Conservation (phyloP, 2,329 filamentous ascomycete genomes). For the Fusarium sacchari region DNA sequence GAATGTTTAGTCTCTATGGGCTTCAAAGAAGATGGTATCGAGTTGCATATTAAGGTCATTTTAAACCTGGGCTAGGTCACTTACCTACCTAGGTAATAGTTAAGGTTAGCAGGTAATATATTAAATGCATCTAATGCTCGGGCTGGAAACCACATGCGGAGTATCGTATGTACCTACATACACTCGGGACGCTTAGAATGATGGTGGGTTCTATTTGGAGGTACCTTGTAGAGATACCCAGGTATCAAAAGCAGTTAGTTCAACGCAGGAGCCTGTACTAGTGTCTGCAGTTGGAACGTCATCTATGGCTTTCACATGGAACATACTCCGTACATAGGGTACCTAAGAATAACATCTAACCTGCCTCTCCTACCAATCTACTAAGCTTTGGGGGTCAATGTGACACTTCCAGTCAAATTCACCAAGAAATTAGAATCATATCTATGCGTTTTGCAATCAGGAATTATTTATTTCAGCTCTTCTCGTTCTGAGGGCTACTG, state of each 20-base stretch:
- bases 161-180: no score
- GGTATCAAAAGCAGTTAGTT: neutral
- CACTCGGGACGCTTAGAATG: neutral
- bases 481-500: neutral
- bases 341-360: neutral
- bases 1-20: neutral
- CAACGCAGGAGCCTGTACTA: neutral
- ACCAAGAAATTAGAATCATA: neutral
- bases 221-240: no score
- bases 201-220: neutral
- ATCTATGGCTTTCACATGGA: constrained; percentile 38
- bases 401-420: neutral
- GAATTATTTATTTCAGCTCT: neutral
- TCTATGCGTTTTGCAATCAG: neutral
- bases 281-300: constrained; percentile 18
- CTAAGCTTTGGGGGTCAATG: neutral
- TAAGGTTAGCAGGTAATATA: neutral
- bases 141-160: neutral
- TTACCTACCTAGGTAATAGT: neutral
- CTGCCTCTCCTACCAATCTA: neutral
- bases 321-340: neutral
- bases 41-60: neutral
- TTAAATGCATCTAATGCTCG: neutral
- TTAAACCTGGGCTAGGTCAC: neutral
- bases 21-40: neutral